Evolutionary conservation across 768 basidiomycete species (phyloP).

Genomic region (Tylopilus rubrobrunneus): DNA sequence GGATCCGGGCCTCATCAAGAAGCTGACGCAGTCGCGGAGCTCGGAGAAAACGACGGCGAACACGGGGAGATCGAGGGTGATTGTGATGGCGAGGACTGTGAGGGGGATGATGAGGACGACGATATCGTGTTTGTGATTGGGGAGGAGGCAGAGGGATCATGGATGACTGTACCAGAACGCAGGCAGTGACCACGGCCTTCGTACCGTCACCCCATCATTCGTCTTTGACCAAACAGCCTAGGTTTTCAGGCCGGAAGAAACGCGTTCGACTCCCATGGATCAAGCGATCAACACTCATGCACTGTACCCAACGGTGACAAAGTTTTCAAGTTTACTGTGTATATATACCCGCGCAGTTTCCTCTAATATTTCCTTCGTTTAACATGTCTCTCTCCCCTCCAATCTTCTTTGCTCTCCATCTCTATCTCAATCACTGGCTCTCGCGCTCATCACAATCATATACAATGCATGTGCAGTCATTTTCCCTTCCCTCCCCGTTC

Average conservation of each 20-base stretch:
- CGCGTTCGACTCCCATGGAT: constrained; percentile 11
- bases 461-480: constrained; percentile 13
- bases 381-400: background rate
- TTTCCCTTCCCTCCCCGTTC: background rate
- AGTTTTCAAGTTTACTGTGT: constrained; percentile 5
- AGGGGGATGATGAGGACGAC: constrained; percentile 62
- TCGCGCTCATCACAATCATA: constrained; percentile 4
- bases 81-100: constrained; percentile 33
- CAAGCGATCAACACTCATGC: background rate
- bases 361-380: background rate
- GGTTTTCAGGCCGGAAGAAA: constrained; percentile 14
- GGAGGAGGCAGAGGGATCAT: constrained; percentile 37
- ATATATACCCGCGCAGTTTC: constrained; percentile 20
- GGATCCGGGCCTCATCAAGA: background rate
- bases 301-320: constrained; percentile 2
- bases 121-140: constrained; percentile 74
- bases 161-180: constrained; percentile 34
- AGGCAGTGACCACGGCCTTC: constrained; percentile 11
- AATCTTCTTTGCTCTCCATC: constrained; percentile 7
- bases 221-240: constrained; percentile 7
- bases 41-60: constrained; percentile 15
- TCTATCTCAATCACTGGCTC: constrained; percentile 9
- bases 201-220: background rate
- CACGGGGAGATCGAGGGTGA: constrained; percentile 23
- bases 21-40: constrained; percentile 1